Percentiles rank a stretch among this genome's conserved stretches.
phyloP scores from a whole-genome alignment of 176 grass and related monocot genomes.

The Panicum miliaceum region DNA sequence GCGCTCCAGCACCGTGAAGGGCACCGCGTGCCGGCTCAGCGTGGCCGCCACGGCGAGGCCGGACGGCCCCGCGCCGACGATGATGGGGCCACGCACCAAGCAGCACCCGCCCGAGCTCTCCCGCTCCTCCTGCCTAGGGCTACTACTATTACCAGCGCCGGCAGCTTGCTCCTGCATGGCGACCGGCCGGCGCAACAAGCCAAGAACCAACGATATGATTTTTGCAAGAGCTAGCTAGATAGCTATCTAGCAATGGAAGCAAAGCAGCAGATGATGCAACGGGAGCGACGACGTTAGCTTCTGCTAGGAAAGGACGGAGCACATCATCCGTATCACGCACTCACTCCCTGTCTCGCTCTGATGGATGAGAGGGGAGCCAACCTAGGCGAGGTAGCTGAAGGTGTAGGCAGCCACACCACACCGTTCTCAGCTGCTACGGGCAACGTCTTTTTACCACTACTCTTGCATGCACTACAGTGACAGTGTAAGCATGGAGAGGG shows the following conservation, averaged over 20 bases:
- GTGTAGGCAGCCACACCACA: conserved; percentile 18
- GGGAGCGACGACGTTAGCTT: conserved; percentile 28
- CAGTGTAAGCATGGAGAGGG: conserved; percentile 45
- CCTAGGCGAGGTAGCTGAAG: conserved; percentile 39
- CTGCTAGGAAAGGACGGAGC: background rate
- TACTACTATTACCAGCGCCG: background rate
- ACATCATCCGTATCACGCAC: background rate
- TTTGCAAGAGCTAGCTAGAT: background rate
- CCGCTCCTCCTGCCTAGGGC: background rate
- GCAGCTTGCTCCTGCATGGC: conserved; percentile 45
- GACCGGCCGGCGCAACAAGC: background rate
- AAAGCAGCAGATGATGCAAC: conserved; percentile 29
- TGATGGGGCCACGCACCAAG: conserved; percentile 70
- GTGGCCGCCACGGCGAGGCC: conserved; percentile 88
- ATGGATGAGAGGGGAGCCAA: conserved; percentile 22
- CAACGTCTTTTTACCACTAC: conserved; percentile 46
- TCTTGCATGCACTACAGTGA: conserved; percentile 55
- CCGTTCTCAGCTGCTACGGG: conserved; percentile 38
- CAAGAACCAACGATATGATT: background rate
- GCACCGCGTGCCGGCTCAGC: conserved; percentile 58
- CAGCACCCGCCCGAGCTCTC: background rate
- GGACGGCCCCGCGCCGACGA: conserved; percentile 89
- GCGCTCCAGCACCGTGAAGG: conserved; percentile 77
- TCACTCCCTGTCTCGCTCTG: conserved; percentile 23
- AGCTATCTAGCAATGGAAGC: background rate